These are phyloP conservation scores for Trichoderma koningii DNA, from an alignment of 2,329 filamentous ascomycete species.

Conservation along the genomic window DNA sequence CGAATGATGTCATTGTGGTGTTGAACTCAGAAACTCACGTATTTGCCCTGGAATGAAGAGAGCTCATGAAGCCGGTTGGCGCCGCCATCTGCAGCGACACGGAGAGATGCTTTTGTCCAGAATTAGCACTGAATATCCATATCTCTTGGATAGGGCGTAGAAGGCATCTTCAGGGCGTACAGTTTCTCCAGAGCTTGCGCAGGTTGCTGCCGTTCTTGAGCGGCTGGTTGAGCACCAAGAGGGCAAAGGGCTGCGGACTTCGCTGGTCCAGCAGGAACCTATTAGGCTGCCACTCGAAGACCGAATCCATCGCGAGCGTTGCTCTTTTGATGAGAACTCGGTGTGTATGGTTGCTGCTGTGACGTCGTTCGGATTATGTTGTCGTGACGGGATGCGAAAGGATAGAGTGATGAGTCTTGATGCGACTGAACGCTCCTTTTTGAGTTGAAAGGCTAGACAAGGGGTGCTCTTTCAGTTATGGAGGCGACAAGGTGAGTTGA, in stretches of 20 bases:
- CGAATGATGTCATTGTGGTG: not conserved
- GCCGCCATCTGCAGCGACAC: conserved; percentile 86
- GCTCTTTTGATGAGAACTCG: too few relatives aligned
- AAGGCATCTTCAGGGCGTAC: conserved; percentile 38
- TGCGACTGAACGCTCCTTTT: not conserved
- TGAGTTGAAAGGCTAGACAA: not conserved
- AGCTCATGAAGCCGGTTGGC: conserved; percentile 71
- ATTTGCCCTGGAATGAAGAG: conserved; percentile 46
- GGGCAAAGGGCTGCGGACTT: conserved; percentile 43
- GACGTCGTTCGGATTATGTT: not conserved
- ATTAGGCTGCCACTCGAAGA: conserved; percentile 46
- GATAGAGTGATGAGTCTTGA: too few relatives aligned
- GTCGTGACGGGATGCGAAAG: not conserved
- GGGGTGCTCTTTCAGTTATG: conserved; percentile 17
- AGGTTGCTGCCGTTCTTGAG: conserved; percentile 50
- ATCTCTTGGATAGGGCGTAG: not conserved
- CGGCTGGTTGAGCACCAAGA: conserved; percentile 57
- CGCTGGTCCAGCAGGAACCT: conserved; percentile 42
- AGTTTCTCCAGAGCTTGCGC: conserved; percentile 52
- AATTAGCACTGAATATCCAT: not conserved
- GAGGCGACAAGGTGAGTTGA: too few relatives aligned
- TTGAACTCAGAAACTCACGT: conserved; percentile 39
- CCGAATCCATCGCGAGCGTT: conserved; percentile 31
- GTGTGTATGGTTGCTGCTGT: not conserved
- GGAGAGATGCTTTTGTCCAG: conserved; percentile 60